phyloP scores from a whole-genome alignment of 805 yeast genomes.

The Candida tallmaniae region DNA sequence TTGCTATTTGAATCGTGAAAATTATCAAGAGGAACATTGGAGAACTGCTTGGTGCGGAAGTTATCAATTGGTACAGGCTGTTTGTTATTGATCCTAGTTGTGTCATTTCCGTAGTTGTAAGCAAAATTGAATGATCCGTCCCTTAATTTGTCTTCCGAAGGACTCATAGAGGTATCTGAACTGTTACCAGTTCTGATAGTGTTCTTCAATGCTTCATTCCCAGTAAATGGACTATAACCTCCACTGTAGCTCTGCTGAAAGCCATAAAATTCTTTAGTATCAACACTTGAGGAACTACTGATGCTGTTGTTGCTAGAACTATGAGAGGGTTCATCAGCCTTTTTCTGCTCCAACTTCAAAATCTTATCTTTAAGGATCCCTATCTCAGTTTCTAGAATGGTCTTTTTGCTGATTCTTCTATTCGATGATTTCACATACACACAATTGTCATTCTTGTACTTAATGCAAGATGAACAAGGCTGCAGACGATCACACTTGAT shows the following conservation, averaged over 20 bases:
- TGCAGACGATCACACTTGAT: slow-evolving; percentile 33
- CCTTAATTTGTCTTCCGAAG: not conserved
- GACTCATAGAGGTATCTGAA: not conserved
- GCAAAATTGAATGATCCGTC: not conserved
- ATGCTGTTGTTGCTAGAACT: not conserved
- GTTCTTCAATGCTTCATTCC: too few relatives aligned
- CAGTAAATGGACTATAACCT: too few relatives aligned
- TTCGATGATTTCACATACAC: slow-evolving; percentile 3
- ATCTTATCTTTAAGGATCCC: slow-evolving; percentile 4
- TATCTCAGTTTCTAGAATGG: slow-evolving; percentile 4
- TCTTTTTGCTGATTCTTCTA: slow-evolving; percentile 1
- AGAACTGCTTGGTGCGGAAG: not conserved
- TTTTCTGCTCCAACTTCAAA: slow-evolving; percentile 1
- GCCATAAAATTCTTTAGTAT: too few relatives aligned
- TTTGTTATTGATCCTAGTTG: too few relatives aligned
- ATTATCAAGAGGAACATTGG: not conserved
- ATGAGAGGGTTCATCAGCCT: not conserved
- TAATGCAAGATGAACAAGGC: slow-evolving; percentile 35
- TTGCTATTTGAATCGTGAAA: not conserved
- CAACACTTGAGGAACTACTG: not conserved
- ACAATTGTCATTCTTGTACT: slow-evolving; percentile 17
- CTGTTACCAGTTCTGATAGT: not conserved
- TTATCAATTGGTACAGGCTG: too few relatives aligned
- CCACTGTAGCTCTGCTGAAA: too few relatives aligned
- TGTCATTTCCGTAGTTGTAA: too few relatives aligned